These are phyloP conservation scores for Ambrosia trifida DNA, from an alignment of 129 eudicot species.

Conservation along the genomic window DNA sequence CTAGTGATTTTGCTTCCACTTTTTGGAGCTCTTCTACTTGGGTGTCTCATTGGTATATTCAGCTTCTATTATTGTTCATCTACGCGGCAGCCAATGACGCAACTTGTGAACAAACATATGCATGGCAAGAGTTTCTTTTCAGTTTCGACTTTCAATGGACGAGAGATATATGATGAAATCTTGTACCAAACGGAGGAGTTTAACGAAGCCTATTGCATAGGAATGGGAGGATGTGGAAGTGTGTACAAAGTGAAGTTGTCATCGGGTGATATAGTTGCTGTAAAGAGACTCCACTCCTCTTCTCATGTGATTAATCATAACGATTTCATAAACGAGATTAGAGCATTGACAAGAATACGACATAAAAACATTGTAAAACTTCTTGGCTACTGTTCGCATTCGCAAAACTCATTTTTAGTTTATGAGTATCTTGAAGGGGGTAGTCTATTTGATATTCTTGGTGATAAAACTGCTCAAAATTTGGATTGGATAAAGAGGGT, in stretches of 20 bases:
- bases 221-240: constrained; percentile 36
- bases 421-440: constrained; percentile 37
- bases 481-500: constrained; percentile 37
- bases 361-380: constrained; percentile 38
- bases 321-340: constrained; percentile 30
- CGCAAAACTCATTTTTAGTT: constrained; percentile 32
- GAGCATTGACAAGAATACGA: constrained; percentile 32
- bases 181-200: constrained; percentile 25
- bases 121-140: background rate
- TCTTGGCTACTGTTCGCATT: constrained; percentile 29
- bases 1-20: constrained; percentile 29
- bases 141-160: constrained; percentile 23
- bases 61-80: constrained; percentile 2
- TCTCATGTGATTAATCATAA: background rate
- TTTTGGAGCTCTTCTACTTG: constrained; percentile 27
- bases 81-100: background rate
- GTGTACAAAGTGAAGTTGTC: constrained; percentile 32
- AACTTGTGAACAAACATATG: background rate
- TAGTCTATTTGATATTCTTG: constrained; percentile 16
- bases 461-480: background rate
- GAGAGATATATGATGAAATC: constrained; percentile 24
- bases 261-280: constrained; percentile 20
- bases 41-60: constrained; percentile 1
- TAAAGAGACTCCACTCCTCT: constrained; percentile 27
- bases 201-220: constrained; percentile 36